These are phyloP conservation scores for Umbellularia californica DNA, from an alignment of 164 flowering plant genomes.

Conservation along the genomic window DNA sequence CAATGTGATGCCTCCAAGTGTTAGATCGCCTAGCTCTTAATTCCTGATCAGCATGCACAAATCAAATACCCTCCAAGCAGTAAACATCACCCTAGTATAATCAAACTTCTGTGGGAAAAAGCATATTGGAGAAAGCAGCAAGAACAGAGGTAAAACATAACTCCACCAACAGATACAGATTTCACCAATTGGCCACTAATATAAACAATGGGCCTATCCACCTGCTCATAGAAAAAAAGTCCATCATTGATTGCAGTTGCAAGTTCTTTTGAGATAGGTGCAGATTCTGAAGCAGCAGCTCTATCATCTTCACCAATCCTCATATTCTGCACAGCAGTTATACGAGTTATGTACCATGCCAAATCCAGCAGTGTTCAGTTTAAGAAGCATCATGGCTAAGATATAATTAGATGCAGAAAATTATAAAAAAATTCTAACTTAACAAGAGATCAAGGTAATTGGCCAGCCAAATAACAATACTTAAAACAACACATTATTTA, in stretches of 20 bases:
- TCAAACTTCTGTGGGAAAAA: not conserved
- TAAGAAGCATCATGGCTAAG: not conserved
- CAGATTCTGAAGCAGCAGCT: conserved; percentile 35
- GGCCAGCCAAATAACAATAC: too few species aligned
- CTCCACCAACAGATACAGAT: not conserved
- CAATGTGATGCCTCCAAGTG: conserved; percentile 31
- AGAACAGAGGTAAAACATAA: not conserved
- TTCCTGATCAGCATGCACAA: conserved; percentile 40
- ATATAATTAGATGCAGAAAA: too few species aligned
- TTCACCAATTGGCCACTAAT: not conserved
- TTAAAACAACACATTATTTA: too few species aligned
- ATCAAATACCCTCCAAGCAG: conserved; percentile 4
- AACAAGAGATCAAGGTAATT: too few species aligned
- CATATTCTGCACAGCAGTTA: conserved; percentile 47
- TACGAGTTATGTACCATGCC: not conserved
- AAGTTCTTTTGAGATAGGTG: conserved; percentile 62
- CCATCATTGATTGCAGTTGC: conserved; percentile 88
- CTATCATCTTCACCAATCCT: conserved; percentile 31
- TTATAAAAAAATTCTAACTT: too few species aligned
- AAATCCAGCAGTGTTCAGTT: not conserved
- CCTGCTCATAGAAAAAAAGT: conserved; percentile 93
- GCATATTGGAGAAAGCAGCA: not conserved
- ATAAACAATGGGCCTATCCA: conserved; percentile 13
- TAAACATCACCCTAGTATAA: not conserved
- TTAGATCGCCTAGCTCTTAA: conserved; percentile 45